Evolutionary conservation across 2,329 filamentous ascomycete species (phyloP), one percentile per base, ranked within the genome.

Genomic region (Arthrobotrys musiformis): DNA sequence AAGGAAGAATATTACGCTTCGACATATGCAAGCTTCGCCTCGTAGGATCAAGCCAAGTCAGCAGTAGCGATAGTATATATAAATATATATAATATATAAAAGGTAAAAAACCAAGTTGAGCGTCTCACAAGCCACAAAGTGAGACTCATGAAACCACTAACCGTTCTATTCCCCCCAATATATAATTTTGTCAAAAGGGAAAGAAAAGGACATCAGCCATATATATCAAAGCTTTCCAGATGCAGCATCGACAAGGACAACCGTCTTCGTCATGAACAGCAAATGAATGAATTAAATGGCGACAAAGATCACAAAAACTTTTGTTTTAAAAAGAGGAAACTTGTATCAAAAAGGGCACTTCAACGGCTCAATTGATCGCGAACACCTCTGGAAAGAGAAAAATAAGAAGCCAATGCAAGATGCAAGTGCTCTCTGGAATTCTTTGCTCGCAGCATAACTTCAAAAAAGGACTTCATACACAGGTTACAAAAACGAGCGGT

Each of bases 321-420:
- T 67, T 74, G 52, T 74, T 54, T 68, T n/a, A n/a, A n/a, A n/a
- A n/a, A 61, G 6, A 6, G 28, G 42, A 48, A 9, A 26, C 24
- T 13, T 64, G 7, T 26, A 37, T 26, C 28, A 17, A n/a, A 42
- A 17, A 66, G 17, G 42, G 28, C 17, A 33, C 33, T 17, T 24
- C 30, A 52, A 50, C 30, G 54, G 11, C 54, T 40, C 54, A 40
- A 58, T 56, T 56, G n/a, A 56, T 56, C 50, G 28, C 50, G 50
- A 22, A 15, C 15, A 35, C 5, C 17, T 56, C 37, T 33, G 15
- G 28, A 50, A 50, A 26, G 15, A 6, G 2, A 4, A 52, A 2
- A 37, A 50, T 26, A n/a, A 44, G n/a, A 22, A 52, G 35, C 24
- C 56, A 54, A 19, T 17, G 44, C 22, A 69, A 26, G 54, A 15